Evolutionary conservation across 495 filamentous ascomycete species (phyloP).

Genomic region (Aspergillus sclerotioniger): DNA sequence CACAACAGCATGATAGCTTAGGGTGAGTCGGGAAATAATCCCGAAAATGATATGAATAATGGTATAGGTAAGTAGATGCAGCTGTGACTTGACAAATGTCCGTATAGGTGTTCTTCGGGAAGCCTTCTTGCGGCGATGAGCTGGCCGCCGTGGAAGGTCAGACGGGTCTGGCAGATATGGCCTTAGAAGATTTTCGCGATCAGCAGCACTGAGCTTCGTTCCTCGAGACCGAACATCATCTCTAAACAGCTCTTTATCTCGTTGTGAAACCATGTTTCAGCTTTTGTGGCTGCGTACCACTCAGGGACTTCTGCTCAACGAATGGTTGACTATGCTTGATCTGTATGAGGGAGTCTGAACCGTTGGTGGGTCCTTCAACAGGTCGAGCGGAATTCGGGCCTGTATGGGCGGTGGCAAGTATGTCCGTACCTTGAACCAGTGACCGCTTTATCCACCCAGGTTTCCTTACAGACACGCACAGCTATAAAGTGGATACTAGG

Average conservation of each 20-base stretch:
- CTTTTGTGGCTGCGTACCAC: background rate
- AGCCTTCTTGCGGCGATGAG: constrained; percentile 30
- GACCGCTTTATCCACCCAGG: too few relatives aligned
- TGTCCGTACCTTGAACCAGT: too few relatives aligned
- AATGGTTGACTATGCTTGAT: too few relatives aligned
- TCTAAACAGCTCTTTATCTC: constrained; percentile 59
- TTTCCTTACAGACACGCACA: too few relatives aligned
- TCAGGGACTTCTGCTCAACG: background rate
- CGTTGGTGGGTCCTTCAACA: too few relatives aligned
- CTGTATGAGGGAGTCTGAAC: too few relatives aligned
- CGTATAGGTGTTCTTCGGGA: constrained; percentile 54
- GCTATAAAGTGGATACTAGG: too few relatives aligned
- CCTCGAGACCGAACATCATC: constrained; percentile 60
- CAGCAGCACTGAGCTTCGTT: constrained; percentile 56
- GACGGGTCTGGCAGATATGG: constrained; percentile 71
- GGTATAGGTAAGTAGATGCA: constrained; percentile 68
- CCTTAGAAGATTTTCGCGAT: constrained; percentile 70
- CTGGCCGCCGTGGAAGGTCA: constrained; percentile 24
- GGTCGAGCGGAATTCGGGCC: too few relatives aligned
- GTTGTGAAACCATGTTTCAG: constrained; percentile 51
- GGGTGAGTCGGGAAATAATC: constrained; percentile 76
- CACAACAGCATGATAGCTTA: constrained; percentile 71
- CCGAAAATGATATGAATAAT: constrained; percentile 80
- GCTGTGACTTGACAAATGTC: constrained; percentile 61
- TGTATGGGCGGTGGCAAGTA: too few relatives aligned